Evolutionary conservation across 768 basidiomycete species (phyloP), one percentile per base, ranked within the genome.

Genomic region (Harrya chromipes): DNA sequence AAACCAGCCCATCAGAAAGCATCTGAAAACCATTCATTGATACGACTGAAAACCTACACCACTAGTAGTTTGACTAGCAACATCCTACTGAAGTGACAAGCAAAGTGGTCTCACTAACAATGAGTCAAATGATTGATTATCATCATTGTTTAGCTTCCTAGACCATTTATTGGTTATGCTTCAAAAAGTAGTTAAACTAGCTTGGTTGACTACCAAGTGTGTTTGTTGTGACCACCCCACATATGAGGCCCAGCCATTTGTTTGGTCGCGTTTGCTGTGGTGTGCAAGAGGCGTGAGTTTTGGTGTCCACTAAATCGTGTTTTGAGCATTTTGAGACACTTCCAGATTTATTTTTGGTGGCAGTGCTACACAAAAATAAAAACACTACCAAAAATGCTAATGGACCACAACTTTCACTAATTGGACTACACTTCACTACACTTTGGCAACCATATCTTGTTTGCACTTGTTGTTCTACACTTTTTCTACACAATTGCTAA

Each of bases 181-280:
- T 8, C 1, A 35, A 16, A 44, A 2, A 20, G 5, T 4, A 21
- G 20, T 44, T 12, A 17, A 23, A 1, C 21, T 5, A 40, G 40
- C 16, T n/a, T n/a, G 24, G 14, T 40, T 29, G 27, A 42, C 24
- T 37, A 46, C 27, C 35, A 46, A 36, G 10, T 46, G 44, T 46
- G 16, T 34, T 27, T 19, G 26, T 37, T 37, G 35, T 27, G 44
- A 20, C 14, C 36, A 29, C 31, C n/a, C 31, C 43, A 21, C 13
- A 44, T 37, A 37, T 42, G 38, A 31, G 42, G n/a, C 21, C 29
- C 16, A 21, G 16, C 33, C 14, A 29, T 46, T 13, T 55, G 38
- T 55, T 55, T 55, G 54, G 45, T 38, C 14, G 11, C 2, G 26
- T 31, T 55, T 38, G 45, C 2, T n/a, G n/a, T n/a, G n/a, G n/a